phyloP scores from a whole-genome alignment of 2,329 filamentous ascomycete genomes.

The Stenocarpella maydis region DNA sequence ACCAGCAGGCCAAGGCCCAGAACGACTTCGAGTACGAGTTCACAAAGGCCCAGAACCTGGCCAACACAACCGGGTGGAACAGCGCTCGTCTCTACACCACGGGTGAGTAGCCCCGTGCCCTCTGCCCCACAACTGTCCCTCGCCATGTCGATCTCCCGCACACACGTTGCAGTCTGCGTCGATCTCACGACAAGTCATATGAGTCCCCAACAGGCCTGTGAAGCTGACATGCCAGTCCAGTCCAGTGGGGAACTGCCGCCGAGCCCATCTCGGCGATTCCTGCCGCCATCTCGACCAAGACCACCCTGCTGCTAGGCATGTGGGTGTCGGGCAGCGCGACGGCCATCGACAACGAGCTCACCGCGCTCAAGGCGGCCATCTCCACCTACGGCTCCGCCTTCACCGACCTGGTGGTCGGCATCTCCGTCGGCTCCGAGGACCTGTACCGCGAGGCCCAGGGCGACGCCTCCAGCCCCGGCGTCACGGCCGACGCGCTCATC shows the following conservation, averaged over 20 bases:
- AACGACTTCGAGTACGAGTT: conserved; percentile 76
- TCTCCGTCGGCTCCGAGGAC: conserved; percentile 73
- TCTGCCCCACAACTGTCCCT: not conserved
- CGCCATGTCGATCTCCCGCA: conserved; percentile 14
- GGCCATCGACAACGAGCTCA: conserved; percentile 67
- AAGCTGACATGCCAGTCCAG: conserved; percentile 34
- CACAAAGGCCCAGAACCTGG: conserved; percentile 68
- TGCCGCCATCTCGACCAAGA: conserved; percentile 69
- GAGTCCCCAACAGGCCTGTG: not conserved
- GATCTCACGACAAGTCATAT: conserved; percentile 7
- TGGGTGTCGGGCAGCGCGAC: conserved; percentile 67
- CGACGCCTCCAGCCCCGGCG: conserved; percentile 58
- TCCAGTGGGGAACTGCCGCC: conserved; percentile 70
- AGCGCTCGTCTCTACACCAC: conserved; percentile 80
- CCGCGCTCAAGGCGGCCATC: conserved; percentile 65
- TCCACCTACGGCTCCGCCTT: conserved; percentile 57
- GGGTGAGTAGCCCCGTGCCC: conserved; percentile 42
- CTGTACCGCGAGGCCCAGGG: conserved; percentile 72
- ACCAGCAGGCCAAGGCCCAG: conserved; percentile 66
- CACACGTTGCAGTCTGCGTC: not conserved
- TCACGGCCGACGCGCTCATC: conserved; percentile 66
- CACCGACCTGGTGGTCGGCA: conserved; percentile 67
- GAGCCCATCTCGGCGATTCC: conserved; percentile 85
- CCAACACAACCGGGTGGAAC: conserved; percentile 71
- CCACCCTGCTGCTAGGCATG: conserved; percentile 67